Evolutionary conservation across 805 yeast genomes (phyloP).

Genomic region (Naumovozyma baii): DNA sequence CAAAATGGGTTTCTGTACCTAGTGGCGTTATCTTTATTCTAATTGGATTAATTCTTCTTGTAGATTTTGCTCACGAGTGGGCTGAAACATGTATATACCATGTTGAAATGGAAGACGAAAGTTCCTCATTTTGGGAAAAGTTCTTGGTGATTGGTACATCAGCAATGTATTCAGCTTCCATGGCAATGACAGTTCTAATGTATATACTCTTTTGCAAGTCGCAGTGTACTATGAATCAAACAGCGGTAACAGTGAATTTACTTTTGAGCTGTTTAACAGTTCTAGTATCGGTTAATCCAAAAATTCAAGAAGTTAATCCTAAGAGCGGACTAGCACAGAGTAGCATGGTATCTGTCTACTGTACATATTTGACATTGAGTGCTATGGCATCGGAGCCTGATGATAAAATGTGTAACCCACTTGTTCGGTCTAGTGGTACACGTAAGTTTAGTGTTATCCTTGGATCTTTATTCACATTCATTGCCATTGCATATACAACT

Average conservation of each 20-base stretch:
- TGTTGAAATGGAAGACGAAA: slow-evolving; percentile 70
- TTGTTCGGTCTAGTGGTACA: slow-evolving; percentile 81
- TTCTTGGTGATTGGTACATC: slow-evolving; percentile 80
- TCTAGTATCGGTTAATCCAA: slow-evolving; percentile 64
- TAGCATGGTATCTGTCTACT: slow-evolving; percentile 88
- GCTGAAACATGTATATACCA: slow-evolving; percentile 90
- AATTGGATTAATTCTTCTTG: slow-evolving; percentile 80
- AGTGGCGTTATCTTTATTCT: slow-evolving; percentile 79
- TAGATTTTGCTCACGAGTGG: slow-evolving; percentile 98
- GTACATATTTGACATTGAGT: slow-evolving; percentile 81
- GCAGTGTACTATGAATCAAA: slow-evolving; percentile 82
- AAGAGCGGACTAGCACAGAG: slow-evolving; percentile 95
- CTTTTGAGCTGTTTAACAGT: slow-evolving; percentile 57
- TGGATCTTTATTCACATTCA: slow-evolving; percentile 88
- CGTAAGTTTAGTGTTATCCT: slow-evolving; percentile 77
- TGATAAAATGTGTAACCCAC: slow-evolving; percentile 84
- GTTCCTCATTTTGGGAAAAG: slow-evolving; percentile 59
- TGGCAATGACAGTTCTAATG: slow-evolving; percentile 69
- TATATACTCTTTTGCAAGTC: slow-evolving; percentile 69
- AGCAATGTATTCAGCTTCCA: slow-evolving; percentile 66
- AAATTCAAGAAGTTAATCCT: slow-evolving; percentile 84
- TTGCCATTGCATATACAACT: slow-evolving; percentile 94
- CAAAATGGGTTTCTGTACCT: slow-evolving; percentile 77
- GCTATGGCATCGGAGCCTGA: slow-evolving; percentile 97
- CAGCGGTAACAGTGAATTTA: slow-evolving; percentile 73